Evolutionary conservation across 106 monocot species (phyloP).

Genomic region (Narthecium ossifragum): DNA sequence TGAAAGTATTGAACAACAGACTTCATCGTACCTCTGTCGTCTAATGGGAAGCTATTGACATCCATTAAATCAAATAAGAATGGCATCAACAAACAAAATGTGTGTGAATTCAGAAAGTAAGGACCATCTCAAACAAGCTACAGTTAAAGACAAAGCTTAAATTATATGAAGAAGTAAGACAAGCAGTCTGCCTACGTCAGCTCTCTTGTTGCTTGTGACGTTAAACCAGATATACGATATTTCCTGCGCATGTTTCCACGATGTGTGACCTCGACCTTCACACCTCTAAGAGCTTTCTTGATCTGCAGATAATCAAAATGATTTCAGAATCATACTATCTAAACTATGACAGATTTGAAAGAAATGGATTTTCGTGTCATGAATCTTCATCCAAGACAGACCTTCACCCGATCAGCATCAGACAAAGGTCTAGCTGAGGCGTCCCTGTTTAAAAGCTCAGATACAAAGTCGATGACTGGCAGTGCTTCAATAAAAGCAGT

Average conservation of each 20-base stretch:
- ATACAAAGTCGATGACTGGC: constrained; percentile 73
- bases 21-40: constrained; percentile 76
- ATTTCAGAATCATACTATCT: background rate
- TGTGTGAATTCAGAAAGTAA: too few relatives aligned
- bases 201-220: constrained; percentile 74
- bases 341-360: background rate
- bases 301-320: constrained; percentile 28
- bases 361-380: too few relatives aligned
- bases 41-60: constrained; percentile 59
- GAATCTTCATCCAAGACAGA: constrained; percentile 6
- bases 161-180: background rate
- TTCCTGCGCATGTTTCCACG: constrained; percentile 77
- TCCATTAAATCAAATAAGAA: background rate
- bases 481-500: constrained; percentile 85
- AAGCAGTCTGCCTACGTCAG: constrained; percentile 81
- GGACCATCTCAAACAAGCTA: background rate
- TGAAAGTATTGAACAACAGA: constrained; percentile 80
- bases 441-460: constrained; percentile 62
- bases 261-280: constrained; percentile 85
- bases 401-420: constrained; percentile 93
- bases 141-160: background rate
- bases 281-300: constrained; percentile 77
- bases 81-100: too few relatives aligned
- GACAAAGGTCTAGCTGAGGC: constrained; percentile 55
- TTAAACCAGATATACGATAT: constrained; percentile 79